Base-by-base conservation (phyloP, 257 asterid species). In the Solanum arcanum region DNA sequence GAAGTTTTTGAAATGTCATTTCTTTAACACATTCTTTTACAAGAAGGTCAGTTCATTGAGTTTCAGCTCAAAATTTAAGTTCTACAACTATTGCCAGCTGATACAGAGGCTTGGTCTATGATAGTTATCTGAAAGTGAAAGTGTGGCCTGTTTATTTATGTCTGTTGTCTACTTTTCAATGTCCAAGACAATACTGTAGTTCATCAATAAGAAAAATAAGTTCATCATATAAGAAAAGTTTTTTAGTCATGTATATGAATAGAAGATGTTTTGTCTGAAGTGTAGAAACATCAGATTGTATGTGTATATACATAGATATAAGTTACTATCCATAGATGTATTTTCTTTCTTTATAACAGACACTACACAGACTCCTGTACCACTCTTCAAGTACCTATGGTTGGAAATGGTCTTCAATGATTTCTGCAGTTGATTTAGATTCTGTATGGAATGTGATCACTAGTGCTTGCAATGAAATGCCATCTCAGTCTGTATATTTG, bases 1-100 rank as follows among this genome's bases (percentile, higher is more conserved):
- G 46, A 96, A 93, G 93, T 96, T 95, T 89, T 89, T 97, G 92
- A 95, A 93, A 49, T 96, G 99, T 89, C 99, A 97, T 92, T 97
- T 96, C 91, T 94, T 92, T 68, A 96, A 84, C 88, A 95, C 98
- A 59, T 97, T 96, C 94, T 97, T 97, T 83, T 97, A 94, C 89
- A 97, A 95, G 90, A 97, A 96, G 99, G 99, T 96, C 44, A 66
- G 87, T 85, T 80, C 35, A 4, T 27, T 47, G 68, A 16, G 16
- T 27, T 49, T 29, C 44, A 18, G 85, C 15, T 80, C 29, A 29
- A 80, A 80, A 46, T 27, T 78, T 80, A 25, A 29, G 20, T 18
- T 80, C 69, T 29, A 47, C 44, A 47, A 80, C 68, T 47, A 29
- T 20, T 47, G 20, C 18, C 9, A n/a, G 66, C 35, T 47, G 68